Percentiles rank a stretch among this genome's conserved stretches.
Evolutionary conservation across 1,139 yeast genomes (phyloP).

Genomic region (Kluyveromyces marxianus): DNA sequence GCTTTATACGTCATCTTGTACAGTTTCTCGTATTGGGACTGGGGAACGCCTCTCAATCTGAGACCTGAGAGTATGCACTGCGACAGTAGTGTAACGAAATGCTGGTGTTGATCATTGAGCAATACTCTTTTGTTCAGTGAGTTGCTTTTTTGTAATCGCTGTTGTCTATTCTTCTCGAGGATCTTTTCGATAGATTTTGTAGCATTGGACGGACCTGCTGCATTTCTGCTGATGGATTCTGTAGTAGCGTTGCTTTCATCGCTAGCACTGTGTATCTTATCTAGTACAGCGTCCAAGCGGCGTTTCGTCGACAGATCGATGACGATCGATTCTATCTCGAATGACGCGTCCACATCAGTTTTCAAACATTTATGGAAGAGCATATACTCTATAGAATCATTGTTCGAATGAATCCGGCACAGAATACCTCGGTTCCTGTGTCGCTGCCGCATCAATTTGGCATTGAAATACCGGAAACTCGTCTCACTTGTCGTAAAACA

Average conservation of each 20-base stretch:
- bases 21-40: constrained; percentile 22
- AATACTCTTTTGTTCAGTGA: constrained; percentile 14
- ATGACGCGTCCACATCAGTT: neutral
- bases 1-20: constrained; percentile 28
- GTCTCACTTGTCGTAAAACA: constrained; percentile 24
- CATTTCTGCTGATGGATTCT: neutral
- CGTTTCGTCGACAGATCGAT: constrained; percentile 6
- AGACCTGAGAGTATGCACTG: constrained; percentile 27
- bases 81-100: constrained; percentile 25
- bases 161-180: constrained; percentile 15
- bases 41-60: constrained; percentile 26
- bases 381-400: neutral
- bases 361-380: constrained; percentile 5
- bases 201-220: neutral
- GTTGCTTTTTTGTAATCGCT: constrained; percentile 10
- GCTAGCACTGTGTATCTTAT: neutral
- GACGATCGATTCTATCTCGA: constrained; percentile 4
- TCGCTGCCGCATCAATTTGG: constrained; percentile 17
- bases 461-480: constrained; percentile 21
- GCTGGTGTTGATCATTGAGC: constrained; percentile 18
- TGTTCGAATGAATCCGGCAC: constrained; percentile 7
- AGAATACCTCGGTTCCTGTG: constrained; percentile 21
- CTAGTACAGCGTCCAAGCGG: constrained; percentile 5
- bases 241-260: neutral
- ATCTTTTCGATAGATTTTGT: constrained; percentile 15